Base-by-base conservation (phyloP, 306 rosid genomes). In the Senna siamea region DNA sequence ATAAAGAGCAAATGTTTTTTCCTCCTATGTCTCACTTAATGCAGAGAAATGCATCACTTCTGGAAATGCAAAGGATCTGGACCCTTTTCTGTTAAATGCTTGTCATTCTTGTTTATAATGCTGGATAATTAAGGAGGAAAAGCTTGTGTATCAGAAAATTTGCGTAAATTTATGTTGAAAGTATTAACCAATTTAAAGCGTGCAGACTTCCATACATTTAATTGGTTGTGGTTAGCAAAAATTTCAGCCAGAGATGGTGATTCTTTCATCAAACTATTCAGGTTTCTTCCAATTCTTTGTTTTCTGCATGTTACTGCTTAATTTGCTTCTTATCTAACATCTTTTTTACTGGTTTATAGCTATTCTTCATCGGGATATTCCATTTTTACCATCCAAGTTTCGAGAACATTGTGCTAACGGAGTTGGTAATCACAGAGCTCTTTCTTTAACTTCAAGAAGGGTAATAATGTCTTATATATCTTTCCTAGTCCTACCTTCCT, bases 251-350 rank as follows among this genome's bases (percentile, higher is more conserved):
- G 60, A 76, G 75, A 90, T 88, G 96, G 71, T 15, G 23, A 64
- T 77, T 38, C 76, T 71, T 81, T 81, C 81, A 63, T 83, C 60
- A 46, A 76, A 40, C 43, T 84, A 61, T 80, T 79, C 87, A 80
- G 87, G 87, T 84, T 69, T 28, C 40, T 54, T 26, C 73, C 48
- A 2, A 32, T 52, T 53, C 40, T 44, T 48, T 65, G 9, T 60
- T 44, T 69, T 57, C 41, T 43, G 20, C 60, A 4, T 37, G 60
- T 34, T 48, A 61, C 9, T 73, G 40, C 48, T 56, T 69, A 22
- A 69, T 73, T 77, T 58, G 15, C 26, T 44, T 66, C 66, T 5
- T 61, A 40, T 41, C 62, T 64, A 50, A 70, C 73, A 61, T 60
- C 26, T 51, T 73, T 57, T 54, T 69, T 63, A 26, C 43, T 77